Evolutionary conservation across 2,329 filamentous ascomycete genomes (phyloP).

Genomic region (Sporothrix curviconia): DNA sequence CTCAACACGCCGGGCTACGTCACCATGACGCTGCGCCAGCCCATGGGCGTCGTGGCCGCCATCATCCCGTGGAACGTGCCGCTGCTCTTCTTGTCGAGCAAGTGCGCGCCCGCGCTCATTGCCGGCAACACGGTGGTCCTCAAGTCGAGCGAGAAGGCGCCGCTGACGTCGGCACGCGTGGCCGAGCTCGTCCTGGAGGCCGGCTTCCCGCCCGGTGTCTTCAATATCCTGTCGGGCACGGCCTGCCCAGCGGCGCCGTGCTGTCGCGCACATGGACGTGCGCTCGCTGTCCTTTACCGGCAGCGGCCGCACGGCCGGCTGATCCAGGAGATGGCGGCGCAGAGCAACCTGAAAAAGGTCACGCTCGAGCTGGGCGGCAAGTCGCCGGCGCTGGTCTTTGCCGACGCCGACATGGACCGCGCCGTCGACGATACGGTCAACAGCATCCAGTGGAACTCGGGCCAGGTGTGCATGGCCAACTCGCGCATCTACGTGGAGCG

Average conservation of each 20-base stretch:
- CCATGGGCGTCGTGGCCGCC: constrained; percentile 45
- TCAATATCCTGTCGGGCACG: constrained; percentile 64
- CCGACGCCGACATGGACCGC: constrained; percentile 51
- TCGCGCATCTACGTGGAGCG: constrained; percentile 41
- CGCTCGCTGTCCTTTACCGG: constrained; percentile 60
- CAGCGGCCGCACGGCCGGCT: constrained; percentile 51
- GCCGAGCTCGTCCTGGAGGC: constrained; percentile 58
- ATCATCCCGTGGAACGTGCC: constrained; percentile 63
- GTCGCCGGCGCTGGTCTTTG: constrained; percentile 53
- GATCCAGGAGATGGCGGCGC: constrained; percentile 55
- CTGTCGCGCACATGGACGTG: constrained; percentile 29
- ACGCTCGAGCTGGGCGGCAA: constrained; percentile 56
- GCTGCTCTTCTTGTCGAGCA: constrained; percentile 60
- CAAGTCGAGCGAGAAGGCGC: constrained; percentile 53
- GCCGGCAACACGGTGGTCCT: constrained; percentile 50
- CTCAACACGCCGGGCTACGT: constrained; percentile 43
- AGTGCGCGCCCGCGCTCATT: constrained; percentile 57
- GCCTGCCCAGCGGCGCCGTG: constrained; percentile 26
- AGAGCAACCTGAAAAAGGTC: constrained; percentile 55
- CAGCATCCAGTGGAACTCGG: constrained; percentile 36
- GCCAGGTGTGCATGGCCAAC: constrained; percentile 45
- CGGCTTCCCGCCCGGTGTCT: constrained; percentile 62
- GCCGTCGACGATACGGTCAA: constrained; percentile 42
- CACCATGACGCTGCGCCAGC: constrained; percentile 41
- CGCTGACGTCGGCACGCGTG: constrained; percentile 49